These are phyloP conservation scores for Ogataea ganodermae DNA, from an alignment of 805 yeast species.

Conservation along the genomic window DNA sequence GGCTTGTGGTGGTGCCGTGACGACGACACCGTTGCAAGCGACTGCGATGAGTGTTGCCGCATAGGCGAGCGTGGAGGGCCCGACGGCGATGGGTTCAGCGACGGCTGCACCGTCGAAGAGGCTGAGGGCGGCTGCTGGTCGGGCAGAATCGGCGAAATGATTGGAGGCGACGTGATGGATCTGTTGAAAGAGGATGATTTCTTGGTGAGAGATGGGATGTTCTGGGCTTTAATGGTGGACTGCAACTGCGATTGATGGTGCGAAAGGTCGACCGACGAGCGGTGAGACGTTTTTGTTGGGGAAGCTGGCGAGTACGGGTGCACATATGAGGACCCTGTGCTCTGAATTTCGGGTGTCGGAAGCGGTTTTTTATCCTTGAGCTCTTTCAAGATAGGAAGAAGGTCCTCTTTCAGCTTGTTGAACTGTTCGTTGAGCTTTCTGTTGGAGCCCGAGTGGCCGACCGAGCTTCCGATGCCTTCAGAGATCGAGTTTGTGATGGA, in stretches of 20 bases:
- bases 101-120: conserved; percentile 7
- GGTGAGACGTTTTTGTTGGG: conserved; percentile 9
- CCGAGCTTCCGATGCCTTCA: conserved; percentile 18
- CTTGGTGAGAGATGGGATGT: conserved; percentile 13
- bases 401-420: conserved; percentile 58
- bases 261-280: conserved; percentile 18
- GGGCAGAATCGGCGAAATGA: conserved; percentile 20
- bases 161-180: conserved; percentile 23
- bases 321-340: conserved; percentile 4
- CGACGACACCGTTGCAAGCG: neutral
- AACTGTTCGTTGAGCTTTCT: conserved; percentile 54
- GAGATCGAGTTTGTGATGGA: conserved; percentile 27
- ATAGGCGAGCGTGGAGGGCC: conserved; percentile 13
- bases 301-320: conserved; percentile 15
- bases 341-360: conserved; percentile 53
- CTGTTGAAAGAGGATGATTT: conserved; percentile 12
- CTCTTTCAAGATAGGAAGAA: conserved; percentile 61
- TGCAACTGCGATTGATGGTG: conserved; percentile 27
- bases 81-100: conserved; percentile 9
- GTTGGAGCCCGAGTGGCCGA: conserved; percentile 13
- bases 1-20: conserved; percentile 14
- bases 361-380: conserved; percentile 67
- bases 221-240: conserved; percentile 25
- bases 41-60: conserved; percentile 6
- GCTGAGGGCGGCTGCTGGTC: conserved; percentile 13